phyloP scores from a whole-genome alignment of 2,329 filamentous ascomycete genomes.

The Aspergillus proliferans region DNA sequence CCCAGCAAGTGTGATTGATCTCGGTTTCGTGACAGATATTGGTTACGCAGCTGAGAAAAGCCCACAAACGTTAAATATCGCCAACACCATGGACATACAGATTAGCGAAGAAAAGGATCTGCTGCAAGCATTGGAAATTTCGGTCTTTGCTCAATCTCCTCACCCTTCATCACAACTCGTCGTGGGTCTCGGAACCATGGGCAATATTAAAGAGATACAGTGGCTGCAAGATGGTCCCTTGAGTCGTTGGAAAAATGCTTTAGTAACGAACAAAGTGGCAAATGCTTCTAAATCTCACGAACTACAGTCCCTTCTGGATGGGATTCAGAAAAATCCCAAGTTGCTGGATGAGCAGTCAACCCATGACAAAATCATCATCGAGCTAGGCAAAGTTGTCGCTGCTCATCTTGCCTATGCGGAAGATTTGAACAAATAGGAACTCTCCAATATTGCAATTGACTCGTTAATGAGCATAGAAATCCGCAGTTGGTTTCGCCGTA shows the following conservation, averaged over 20 bases:
- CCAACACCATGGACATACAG: constrained; percentile 9
- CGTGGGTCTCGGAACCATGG: constrained; percentile 1
- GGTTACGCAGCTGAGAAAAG: constrained; percentile 6
- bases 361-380: constrained; percentile 3
- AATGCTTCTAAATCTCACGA: not conserved
- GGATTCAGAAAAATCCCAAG: constrained; percentile 3
- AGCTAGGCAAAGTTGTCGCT: constrained; percentile 8
- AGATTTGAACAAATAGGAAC: constrained; percentile 15
- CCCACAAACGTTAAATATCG: constrained; percentile 10
- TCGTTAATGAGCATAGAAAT: constrained; percentile 26
- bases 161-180: constrained; percentile 1
- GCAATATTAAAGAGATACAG: not conserved
- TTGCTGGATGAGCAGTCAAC: constrained; percentile 6
- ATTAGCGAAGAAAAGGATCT: constrained; percentile 4
- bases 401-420: constrained; percentile 7
- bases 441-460: constrained; percentile 18
- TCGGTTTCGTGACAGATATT: constrained; percentile 12
- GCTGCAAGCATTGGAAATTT: constrained; percentile 4
- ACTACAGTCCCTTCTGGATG: constrained; percentile 3
- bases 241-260: constrained; percentile 4
- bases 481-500: constrained; percentile 20
- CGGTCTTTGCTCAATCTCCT: constrained; percentile 1
- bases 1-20: constrained; percentile 9
- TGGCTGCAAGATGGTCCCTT: constrained; percentile 4
- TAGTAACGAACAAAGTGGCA: not conserved